Evolutionary conservation across 1,284 basidiomycete species (phyloP), one percentile per base, ranked within the genome.

Genomic region (Fereydounia khargensis): DNA sequence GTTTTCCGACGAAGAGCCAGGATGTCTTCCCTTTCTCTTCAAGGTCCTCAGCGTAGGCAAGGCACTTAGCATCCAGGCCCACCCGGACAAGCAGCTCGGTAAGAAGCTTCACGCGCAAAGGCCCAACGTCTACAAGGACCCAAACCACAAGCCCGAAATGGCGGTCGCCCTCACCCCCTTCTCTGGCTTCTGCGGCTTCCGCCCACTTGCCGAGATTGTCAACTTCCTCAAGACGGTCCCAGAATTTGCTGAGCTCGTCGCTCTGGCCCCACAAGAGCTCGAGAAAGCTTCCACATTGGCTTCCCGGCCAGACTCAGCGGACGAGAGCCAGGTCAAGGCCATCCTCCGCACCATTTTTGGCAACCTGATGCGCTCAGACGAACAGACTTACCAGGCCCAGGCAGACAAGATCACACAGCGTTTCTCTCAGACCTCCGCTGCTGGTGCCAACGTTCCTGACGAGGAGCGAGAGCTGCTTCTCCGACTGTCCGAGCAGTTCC

Each of bases 111-210:
- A 91, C 73, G 79, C 79, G 13, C 81, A 84, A 65, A 81, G 85
- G 48, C 90, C 91, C 0, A 82, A 89, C 38, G 82, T 95, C 47
- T 96, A 96, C 79, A 94, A 91, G 80, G 91, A 96, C 77, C 82
- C 85, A 11, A 95, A 95, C 70, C 91, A 95, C 72, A 96, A 96
- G 78, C 95, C 95, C 3, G 95, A 99, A 77, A 95, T 99, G 90
- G 91, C 92, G 10, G 83, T 98, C 39, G 95, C 95, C 1, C 78
- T 99, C 44, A 92, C 91, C 0, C 83, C 86, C 6, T 98, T 98
- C 80, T 81, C 81, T 28, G 95, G 89, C 0, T 82, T 98, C 71
- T 95, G 91, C 72, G 91, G 91, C 23, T 96, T 95, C 79, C 81
- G 86, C 10, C 91, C 91, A 4, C 81, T 91, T 1, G 71, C 80